Base-by-base conservation (phyloP, 208 protist genomes). In the Acanthamoeba royreba region DNA sequence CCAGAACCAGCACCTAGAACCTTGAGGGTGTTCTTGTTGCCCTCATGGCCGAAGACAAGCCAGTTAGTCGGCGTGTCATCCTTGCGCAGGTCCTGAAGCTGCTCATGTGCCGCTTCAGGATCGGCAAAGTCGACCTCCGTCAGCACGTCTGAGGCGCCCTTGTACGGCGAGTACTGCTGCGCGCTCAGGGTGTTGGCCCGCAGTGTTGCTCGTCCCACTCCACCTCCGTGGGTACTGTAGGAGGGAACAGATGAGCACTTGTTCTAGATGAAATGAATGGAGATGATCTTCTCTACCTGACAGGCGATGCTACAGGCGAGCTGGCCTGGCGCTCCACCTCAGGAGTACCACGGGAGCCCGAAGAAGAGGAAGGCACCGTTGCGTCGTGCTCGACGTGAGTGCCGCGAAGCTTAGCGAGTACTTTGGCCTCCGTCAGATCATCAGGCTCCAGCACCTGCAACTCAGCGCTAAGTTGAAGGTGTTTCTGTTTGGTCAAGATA, bases 371-470 rank as follows among this genome's bases (percentile, higher is more conserved):
- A 4, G 72, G 72, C 43, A 83, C 2, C 1, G 35, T 89, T 17
- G 81, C 31, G 81, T 58, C 81, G 15, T 89, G 45, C 81, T 89
- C 81, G 9, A 89, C 81, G 33, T 66, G 81, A 19, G 81, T 89
- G 49, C 81, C 81, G 11, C 81, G 5, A 31, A 93, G 88, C 88
- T 93, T 93, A 33, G 42, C 69, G 35, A 85, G 28, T n/a, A 93
- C 79, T 31, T 66, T 63, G 61, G 61, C 88, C 61, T 93, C 58
- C 4, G 66, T 93, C 58, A 93, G 46, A 22, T 35, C 4, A 17
- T 83, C 88, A 38, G 88, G 88, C 35, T 93, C 88, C 8, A 93
- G 88, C 25, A 93, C 88, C 69, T 93, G 88, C 40, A 93, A 9
- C 88, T 93, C 88, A 0, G 66, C 88, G 1, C 47, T 35, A 25